Evolutionary conservation across 306 rosid genomes (phyloP).

Genomic region (Adenanthera pavonina): DNA sequence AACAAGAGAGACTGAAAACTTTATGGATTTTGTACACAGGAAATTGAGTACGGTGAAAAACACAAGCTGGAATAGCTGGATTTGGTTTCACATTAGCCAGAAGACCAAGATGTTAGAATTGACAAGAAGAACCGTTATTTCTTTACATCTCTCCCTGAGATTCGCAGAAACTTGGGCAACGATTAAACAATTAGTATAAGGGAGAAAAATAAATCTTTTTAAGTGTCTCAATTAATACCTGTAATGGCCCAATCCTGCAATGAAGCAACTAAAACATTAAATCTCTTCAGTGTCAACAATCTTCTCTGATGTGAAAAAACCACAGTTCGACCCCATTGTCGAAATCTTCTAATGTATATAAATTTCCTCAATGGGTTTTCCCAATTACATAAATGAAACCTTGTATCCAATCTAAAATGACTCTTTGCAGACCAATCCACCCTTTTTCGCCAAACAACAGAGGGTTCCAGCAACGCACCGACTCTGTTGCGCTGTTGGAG

Average conservation of each 20-base stretch:
- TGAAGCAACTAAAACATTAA: slow-evolving; percentile 43
- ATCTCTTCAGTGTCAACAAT: slow-evolving; percentile 46
- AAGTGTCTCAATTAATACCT: slow-evolving; percentile 44
- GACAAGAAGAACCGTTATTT: slow-evolving; percentile 17
- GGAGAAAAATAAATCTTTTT: slow-evolving; percentile 7
- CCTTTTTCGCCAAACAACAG: slow-evolving; percentile 16
- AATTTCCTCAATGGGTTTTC: slow-evolving; percentile 37
- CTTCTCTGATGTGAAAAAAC: slow-evolving; percentile 38
- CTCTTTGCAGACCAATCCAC: slow-evolving; percentile 10
- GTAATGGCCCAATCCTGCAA: slow-evolving; percentile 31
- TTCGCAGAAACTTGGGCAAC: slow-evolving; percentile 26
- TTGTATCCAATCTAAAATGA: slow-evolving; percentile 28
- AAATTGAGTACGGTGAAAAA: background rate
- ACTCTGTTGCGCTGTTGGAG: slow-evolving; percentile 39
- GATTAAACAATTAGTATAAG: background rate
- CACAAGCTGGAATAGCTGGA: background rate
- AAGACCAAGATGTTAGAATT: slow-evolving; percentile 22
- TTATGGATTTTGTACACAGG: background rate
- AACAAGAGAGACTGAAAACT: slow-evolving; percentile 20
- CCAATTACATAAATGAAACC: slow-evolving; percentile 40
- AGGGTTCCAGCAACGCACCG: slow-evolving; percentile 30
- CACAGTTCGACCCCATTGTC: slow-evolving; percentile 41
- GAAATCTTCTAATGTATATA: slow-evolving; percentile 16
- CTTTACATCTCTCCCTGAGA: slow-evolving; percentile 16
- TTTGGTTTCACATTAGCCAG: slow-evolving; percentile 37